Base-by-base conservation (phyloP, 2,329 filamentous ascomycete genomes). In the Stagonosporopsis vannaccii region DNA sequence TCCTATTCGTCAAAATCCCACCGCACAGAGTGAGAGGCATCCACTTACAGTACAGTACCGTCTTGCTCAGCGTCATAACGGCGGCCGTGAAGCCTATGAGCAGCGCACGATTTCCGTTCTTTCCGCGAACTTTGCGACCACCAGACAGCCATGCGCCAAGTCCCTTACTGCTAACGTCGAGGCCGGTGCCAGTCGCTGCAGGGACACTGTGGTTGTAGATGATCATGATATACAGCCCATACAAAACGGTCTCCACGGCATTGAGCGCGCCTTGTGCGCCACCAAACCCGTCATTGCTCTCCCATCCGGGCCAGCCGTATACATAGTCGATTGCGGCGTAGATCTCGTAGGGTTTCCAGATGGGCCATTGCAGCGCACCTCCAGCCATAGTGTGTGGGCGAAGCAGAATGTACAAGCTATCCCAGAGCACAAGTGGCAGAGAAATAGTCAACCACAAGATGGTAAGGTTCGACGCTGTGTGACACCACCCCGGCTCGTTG, bases 301-400 rank as follows among this genome's bases (percentile, higher is more conserved):
- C 78, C 73, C 84, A 91, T 4, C 89, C 88, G 66, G 88, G 87
- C 80, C 84, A 88, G 36, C 92, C 91, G 78, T 97, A 97, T 28
- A 94, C 82, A 74, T 92, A 82, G 77, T 97, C 92, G 63, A 96
- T 81, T 46, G 82, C 79, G 54, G 89, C 90, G 78, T 97, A 96
- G 1, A 96, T 85, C 69, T 84, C 85, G 78, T 97, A 97, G 0
- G 90, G 91, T 26, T 78, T 79, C 84, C 86, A 97, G 37, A 96
- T 67, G 1, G 90, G 90, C 65, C 79, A 82, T 78, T 96, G 90
- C 48, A 89, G 79, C 42, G 76, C 77, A 15, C 92, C 92, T 64
- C 91, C 90, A 0, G 88, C 86, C 90, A 97, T 95, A 54, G 87
- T 90, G 75, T 88, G 85, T 26, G 92, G 92, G 19, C 92, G 90